Conservation (phyloP, 1,284 basidiomycete species). For the Leccinum subrobustum region DNA sequence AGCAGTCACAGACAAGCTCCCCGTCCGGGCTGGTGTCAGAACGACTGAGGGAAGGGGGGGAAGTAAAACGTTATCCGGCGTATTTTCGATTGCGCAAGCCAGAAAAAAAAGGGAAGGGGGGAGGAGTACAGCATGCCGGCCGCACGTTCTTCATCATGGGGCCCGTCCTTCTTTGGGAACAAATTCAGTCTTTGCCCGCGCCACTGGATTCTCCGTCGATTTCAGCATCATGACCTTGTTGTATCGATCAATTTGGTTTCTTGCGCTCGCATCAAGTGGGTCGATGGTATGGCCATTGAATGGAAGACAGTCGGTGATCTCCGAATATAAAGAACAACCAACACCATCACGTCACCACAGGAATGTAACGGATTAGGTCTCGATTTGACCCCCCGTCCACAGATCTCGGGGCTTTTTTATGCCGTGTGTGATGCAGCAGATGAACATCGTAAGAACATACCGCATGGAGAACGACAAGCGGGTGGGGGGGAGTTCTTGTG, state of each 20-base stretch:
- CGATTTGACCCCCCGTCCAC: not conserved
- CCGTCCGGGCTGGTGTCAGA: not conserved
- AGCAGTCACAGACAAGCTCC: not conserved
- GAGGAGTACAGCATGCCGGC: not conserved
- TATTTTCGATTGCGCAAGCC: not conserved
- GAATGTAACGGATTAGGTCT: not conserved
- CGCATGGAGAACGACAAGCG: constrained; percentile 1
- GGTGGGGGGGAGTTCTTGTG: not conserved
- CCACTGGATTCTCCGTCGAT: constrained; percentile 1
- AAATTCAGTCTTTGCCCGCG: not conserved
- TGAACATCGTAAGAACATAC: constrained; percentile 4
- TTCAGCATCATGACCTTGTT: not conserved
- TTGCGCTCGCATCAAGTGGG: not conserved
- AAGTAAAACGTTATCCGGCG: not conserved
- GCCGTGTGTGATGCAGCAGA: not conserved
- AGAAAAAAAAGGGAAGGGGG: not conserved
- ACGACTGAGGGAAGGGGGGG: not conserved
- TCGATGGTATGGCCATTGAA: not conserved
- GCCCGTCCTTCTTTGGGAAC: not conserved
- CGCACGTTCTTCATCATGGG: not conserved
- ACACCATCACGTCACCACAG: not conserved
- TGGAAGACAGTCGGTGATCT: constrained; percentile 8
- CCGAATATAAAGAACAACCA: not conserved
- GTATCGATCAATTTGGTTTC: not conserved
- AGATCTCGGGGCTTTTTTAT: constrained; percentile 10